These are phyloP conservation scores for Echeveria elegans DNA, from an alignment of 164 flowering plant species.

Conservation along the genomic window DNA sequence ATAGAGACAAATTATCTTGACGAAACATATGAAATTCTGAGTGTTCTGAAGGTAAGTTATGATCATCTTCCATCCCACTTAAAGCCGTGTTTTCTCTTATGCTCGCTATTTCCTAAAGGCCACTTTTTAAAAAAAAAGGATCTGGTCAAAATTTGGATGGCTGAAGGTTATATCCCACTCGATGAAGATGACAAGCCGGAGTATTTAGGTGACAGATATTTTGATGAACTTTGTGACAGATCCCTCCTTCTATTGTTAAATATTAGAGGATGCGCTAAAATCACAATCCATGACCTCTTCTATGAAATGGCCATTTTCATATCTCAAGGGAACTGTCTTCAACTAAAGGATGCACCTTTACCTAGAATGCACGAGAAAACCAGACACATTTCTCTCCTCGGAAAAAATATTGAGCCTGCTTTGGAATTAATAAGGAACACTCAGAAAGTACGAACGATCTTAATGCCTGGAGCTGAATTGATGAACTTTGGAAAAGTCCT, in stretches of 20 bases:
- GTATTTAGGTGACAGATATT: conserved; percentile 17
- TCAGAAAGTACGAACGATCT: conserved; percentile 12
- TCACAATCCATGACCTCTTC: conserved; percentile 25
- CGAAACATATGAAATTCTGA: too few relatives aligned
- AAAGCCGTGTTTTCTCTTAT: conserved; percentile 22
- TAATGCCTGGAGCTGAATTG: conserved; percentile 1
- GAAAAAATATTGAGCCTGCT: conserved; percentile 9
- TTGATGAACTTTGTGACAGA: conserved; percentile 13
- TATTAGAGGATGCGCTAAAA: background rate
- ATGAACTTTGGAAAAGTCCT: background rate
- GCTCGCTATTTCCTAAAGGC: conserved; percentile 20
- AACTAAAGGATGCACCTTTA: background rate
- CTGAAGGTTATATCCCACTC: conserved; percentile 16
- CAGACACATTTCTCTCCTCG: conserved; percentile 19
- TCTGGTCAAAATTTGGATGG: conserved; percentile 18
- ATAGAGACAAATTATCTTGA: too few relatives aligned
- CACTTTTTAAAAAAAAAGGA: conserved; percentile 5
- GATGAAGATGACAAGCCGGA: conserved; percentile 4
- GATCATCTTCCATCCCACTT: conserved; percentile 15
- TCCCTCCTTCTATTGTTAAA: conserved; percentile 19
- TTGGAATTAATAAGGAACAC: background rate
- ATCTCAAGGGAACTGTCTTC: background rate
- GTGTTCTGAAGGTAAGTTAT: conserved; percentile 16
- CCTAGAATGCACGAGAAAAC: background rate
- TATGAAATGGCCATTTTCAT: conserved; percentile 18